Base-by-base conservation (phyloP, 1,284 basidiomycete species). In the Omphalotus olearius region DNA sequence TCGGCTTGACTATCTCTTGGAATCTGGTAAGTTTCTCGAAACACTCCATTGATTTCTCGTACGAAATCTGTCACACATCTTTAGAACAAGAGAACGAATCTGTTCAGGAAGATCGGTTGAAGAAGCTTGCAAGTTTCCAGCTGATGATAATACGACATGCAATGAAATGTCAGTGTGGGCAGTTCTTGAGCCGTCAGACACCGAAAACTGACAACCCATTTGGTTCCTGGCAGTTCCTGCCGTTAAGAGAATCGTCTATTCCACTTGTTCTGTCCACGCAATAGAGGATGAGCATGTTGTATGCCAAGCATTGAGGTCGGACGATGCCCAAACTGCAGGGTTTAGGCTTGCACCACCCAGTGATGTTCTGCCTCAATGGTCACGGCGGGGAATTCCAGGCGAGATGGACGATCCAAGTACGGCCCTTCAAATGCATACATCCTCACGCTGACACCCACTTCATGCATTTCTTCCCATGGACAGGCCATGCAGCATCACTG, bases 121-220 rank as follows among this genome's bases (percentile, higher is more conserved):
- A 81, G 57, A 92, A 91, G 58, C 79, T 98, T 18, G 83, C 92
- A 1, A 71, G 76, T 10, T 98, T 98, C 68, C 97, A 99, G 64
- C 75, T 93, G n/a, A 78, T 82, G 66, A 95, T 98, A 83, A 85
- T 99, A 60, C 83, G 82, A 59, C 97, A 98, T 64, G 96, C 96
- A 7, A 93, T 99, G 85, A 86, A 85, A 66, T 99, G 93, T 93
- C 64, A 64, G 78, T 63, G 26, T 14, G 39, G 25, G 0, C 13
- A 23, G 23, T 39, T 59, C 17, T 45, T 56, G 45, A 51, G 45
- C 44, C 35, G 23, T 23, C 23, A 3, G 23, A 23, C 5, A 48
- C 42, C 48, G 42, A 20, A 7, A 50, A 56, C 45, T 42, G 48
- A 40, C 49, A 23, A 23, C 3, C 45, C 60, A 40, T 56, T 59